Percentiles rank a stretch among this genome's conserved stretches.
Evolutionary conservation across 495 filamentous ascomycete species (phyloP).

Genomic region (Penicillium angulare): DNA sequence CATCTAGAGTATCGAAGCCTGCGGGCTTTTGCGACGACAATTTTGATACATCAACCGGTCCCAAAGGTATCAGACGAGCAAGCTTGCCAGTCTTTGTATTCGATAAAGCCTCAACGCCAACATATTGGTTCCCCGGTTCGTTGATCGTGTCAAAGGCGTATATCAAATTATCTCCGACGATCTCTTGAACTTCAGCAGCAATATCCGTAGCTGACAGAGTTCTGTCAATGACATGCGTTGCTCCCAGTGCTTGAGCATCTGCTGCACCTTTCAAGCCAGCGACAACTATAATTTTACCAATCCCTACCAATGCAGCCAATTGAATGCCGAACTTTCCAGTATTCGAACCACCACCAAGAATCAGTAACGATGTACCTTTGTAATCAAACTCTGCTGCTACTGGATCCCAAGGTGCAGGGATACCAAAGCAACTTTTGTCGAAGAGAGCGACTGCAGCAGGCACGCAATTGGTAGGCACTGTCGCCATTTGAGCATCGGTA

Average conservation of each 20-base stretch:
- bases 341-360: not conserved
- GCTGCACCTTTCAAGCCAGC: not conserved
- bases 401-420: not conserved
- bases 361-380: not conserved
- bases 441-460: not conserved
- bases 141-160: slow-evolving; percentile 1
- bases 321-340: not conserved
- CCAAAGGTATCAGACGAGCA: not conserved
- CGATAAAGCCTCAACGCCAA: too few relatives aligned
- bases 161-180: not conserved
- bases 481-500: not conserved
- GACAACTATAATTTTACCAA: not conserved
- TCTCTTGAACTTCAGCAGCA: not conserved
- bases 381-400: not conserved
- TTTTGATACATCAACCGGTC: not conserved
- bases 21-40: too few relatives aligned
- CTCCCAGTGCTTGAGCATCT: not conserved
- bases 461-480: not conserved
- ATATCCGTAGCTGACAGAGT: not conserved
- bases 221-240: not conserved
- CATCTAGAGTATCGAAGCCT: too few relatives aligned
- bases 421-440: not conserved
- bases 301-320: not conserved
- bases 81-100: too few relatives aligned
- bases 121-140: too few relatives aligned